Conservation (phyloP, 768 basidiomycete species). For the Collybia sp. region DNA sequence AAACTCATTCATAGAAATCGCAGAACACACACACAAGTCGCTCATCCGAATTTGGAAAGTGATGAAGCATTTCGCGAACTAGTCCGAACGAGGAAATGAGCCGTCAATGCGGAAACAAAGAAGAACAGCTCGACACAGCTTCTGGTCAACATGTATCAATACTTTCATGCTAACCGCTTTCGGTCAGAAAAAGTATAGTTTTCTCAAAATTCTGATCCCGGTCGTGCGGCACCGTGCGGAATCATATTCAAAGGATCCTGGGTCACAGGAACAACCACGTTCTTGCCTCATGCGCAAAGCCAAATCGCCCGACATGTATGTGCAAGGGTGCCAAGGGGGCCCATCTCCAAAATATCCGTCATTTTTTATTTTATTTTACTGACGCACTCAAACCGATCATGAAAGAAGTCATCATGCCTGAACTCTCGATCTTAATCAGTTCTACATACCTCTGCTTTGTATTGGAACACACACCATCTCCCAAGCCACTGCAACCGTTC, state of each 20-base stretch:
- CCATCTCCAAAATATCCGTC: too few relatives aligned
- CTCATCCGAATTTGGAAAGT: conserved; percentile 9
- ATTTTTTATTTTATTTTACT: too few relatives aligned
- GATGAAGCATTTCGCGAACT: conserved; percentile 2
- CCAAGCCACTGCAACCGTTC: too few relatives aligned
- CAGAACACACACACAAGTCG: conserved; percentile 3
- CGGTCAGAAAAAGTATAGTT: background rate
- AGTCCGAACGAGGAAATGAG: conserved; percentile 10
- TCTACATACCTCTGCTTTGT: too few relatives aligned
- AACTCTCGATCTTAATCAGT: too few relatives aligned
- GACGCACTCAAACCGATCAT: conserved; percentile 13
- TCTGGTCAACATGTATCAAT: conserved; percentile 4
- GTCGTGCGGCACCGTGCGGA: conserved; percentile 22
- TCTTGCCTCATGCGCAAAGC: conserved; percentile 7
- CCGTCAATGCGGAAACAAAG: conserved; percentile 7
- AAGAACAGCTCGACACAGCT: background rate
- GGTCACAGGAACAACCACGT: conserved; percentile 29
- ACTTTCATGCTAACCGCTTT: conserved; percentile 1
- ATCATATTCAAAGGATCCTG: conserved; percentile 9
- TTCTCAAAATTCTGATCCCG: conserved; percentile 21
- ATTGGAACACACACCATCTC: too few relatives aligned
- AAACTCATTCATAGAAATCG: conserved; percentile 9
- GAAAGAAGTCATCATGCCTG: conserved; percentile 4
- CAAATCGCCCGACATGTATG: background rate
- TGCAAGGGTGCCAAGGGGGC: too few relatives aligned